Evolutionary conservation across 176 grass and related monocot genomes (phyloP), one percentile per base, ranked within the genome.

Genomic region (Hordeum marinum): DNA sequence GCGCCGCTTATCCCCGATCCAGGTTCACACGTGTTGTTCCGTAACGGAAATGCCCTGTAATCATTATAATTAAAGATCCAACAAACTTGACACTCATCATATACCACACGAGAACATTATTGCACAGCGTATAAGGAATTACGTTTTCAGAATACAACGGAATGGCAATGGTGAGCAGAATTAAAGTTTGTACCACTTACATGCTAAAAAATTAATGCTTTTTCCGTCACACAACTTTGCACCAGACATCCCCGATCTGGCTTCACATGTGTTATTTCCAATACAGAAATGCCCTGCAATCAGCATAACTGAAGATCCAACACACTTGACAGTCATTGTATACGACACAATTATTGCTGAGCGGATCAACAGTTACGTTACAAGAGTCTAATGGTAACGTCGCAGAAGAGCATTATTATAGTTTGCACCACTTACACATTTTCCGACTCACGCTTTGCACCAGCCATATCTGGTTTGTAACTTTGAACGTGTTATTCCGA

Each of bases 131-230:
- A 55, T 55, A 2, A 39, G 6, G 6, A 39, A 39, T 61, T 9
- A 42, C 62, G 46, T 60, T 45, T 12, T 9, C 43, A 45, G 10
- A 1, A 0, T 60, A 46, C 18, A 57, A 70, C 35, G 80, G 25
- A 83, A 77, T 36, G 54, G 55, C 31, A 50, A 7, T 40, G 7
- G 18, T 24, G 41, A 58, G 10, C 9, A 83, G 70, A 14, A 77
- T 20, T 59, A 27, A 11, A 34, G 46, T 37, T 63, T 8, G 37
- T 7, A 78, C 37, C 74, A 88, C 73, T 83, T 83, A 88, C 86
- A 72, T 27, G 7, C 7, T 40, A 25, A 20, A 54, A 69, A 61
- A 35, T 11, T 31, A 9, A 9, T 41, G 5, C 14, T 1, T 20
- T 8, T 25, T 12, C 18, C 15, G 71, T 2, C 17, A 21, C 32